Evolutionary conservation across 306 rosid species (phyloP).

Genomic region (Ziziphus jujuba): DNA sequence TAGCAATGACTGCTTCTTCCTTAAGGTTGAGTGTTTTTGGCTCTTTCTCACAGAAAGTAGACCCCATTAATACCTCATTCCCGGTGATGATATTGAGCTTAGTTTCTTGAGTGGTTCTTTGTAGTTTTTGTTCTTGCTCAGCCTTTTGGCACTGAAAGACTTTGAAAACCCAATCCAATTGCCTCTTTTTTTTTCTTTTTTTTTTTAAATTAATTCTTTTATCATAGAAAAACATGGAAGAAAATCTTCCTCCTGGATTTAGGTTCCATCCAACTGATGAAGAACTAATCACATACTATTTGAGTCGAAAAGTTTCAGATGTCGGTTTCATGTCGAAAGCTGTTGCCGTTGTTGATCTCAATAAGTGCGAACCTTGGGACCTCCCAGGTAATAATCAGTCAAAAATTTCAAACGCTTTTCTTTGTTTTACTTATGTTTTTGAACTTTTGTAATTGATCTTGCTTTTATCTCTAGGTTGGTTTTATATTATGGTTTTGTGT

Average conservation of each 20-base stretch:
- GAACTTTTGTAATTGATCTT: background rate
- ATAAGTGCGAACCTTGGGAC: slow-evolving; percentile 96
- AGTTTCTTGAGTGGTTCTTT: slow-evolving; percentile 9
- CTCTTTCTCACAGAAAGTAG: slow-evolving; percentile 22
- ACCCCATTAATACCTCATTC: slow-evolving; percentile 40
- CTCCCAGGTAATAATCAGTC: slow-evolving; percentile 58
- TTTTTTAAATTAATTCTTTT: too few relatives aligned
- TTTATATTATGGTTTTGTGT: background rate
- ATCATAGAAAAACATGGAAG: slow-evolving; percentile 44
- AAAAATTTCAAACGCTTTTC: background rate
- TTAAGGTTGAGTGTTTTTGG: slow-evolving; percentile 42
- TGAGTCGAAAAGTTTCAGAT: slow-evolving; percentile 70
- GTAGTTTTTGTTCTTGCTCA: slow-evolving; percentile 10
- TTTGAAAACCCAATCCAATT: background rate
- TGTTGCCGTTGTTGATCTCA: slow-evolving; percentile 85
- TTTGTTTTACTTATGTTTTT: background rate
- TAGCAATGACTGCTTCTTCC: slow-evolving; percentile 35
- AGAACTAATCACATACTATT: slow-evolving; percentile 82
- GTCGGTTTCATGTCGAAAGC: slow-evolving; percentile 59
- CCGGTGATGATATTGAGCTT: slow-evolving; percentile 34
- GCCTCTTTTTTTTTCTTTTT: too few relatives aligned
- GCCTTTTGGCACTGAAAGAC: background rate
- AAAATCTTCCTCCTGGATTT: slow-evolving; percentile 89
- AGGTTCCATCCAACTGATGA: slow-evolving; percentile 96
- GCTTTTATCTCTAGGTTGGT: too few relatives aligned